Evolutionary conservation across 2,329 filamentous ascomycete species (phyloP).

Genomic region (Ophiostoma piceae): DNA sequence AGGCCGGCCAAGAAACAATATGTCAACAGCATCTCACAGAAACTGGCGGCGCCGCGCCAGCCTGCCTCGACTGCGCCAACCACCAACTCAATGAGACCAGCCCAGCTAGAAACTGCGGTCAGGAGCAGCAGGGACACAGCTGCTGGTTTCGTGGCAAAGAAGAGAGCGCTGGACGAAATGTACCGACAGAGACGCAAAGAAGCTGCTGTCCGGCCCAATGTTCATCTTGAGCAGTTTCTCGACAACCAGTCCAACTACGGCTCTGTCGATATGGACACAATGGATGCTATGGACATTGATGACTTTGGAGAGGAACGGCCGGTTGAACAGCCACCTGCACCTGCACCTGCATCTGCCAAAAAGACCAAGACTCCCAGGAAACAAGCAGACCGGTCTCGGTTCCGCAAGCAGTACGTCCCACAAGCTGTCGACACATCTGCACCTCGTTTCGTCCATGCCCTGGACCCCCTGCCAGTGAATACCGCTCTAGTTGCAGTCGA

Average conservation of each 20-base stretch:
- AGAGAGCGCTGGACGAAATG: constrained; percentile 51
- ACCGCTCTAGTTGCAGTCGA: constrained; percentile 9
- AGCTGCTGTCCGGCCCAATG: constrained; percentile 28
- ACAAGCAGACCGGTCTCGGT: constrained; percentile 32
- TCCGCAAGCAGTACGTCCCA: constrained; percentile 43
- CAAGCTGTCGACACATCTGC: constrained; percentile 45
- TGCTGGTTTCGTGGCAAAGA: constrained; percentile 46
- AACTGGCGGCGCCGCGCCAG: constrained; percentile 23
- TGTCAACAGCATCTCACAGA: background rate
- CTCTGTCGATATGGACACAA: constrained; percentile 6
- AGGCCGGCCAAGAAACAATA: background rate
- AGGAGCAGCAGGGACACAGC: constrained; percentile 31
- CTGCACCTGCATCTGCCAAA: background rate
- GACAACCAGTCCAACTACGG: constrained; percentile 18
- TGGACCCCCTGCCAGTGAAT: constrained; percentile 45
- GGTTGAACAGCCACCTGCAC: background rate
- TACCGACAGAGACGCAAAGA: constrained; percentile 41
- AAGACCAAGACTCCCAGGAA: background rate
- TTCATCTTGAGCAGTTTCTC: constrained; percentile 37
- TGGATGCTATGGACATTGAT: constrained; percentile 14
- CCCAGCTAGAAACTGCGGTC: constrained; percentile 51
- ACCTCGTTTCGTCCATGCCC: constrained; percentile 49
- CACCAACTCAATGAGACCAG: constrained; percentile 35
- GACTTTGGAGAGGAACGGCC: background rate
- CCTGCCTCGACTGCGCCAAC: background rate